Evolutionary conservation across 2,329 filamentous ascomycete species (phyloP).

Genomic region (Simplicillium sp.): DNA sequence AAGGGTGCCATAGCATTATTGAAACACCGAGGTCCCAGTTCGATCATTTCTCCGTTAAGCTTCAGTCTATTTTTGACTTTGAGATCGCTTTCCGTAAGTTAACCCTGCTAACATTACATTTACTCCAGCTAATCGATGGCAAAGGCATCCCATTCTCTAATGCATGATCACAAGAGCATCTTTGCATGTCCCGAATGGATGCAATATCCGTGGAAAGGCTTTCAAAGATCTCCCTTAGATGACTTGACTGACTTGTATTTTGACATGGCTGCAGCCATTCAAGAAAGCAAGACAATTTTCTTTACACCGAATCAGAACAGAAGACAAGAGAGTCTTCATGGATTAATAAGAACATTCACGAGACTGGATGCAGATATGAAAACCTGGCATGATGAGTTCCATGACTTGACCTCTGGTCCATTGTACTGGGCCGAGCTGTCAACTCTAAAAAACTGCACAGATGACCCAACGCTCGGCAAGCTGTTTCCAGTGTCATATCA

Average conservation of each 20-base stretch:
- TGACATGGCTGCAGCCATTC: constrained; percentile 1
- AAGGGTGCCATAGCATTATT: constrained; percentile 6
- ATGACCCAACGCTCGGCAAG: constrained; percentile 3
- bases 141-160: neutral
- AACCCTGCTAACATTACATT: neutral
- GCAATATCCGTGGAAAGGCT: constrained; percentile 4
- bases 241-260: constrained; percentile 4
- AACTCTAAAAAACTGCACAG: constrained; percentile 1
- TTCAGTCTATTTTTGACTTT: constrained; percentile 7
- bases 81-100: constrained; percentile 1
- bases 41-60: constrained; percentile 3
- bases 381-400: neutral
- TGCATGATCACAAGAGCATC: constrained; percentile 1
- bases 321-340: neutral
- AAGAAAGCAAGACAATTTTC: neutral
- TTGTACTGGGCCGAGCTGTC: constrained; percentile 4
- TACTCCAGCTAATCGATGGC: neutral
- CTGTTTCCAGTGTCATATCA: constrained; percentile 5
- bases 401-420: neutral
- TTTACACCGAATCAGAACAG: too few relatives aligned
- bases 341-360: neutral
- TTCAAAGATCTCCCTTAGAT: constrained; percentile 6
- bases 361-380: neutral
- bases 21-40: constrained; percentile 5
- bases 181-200: constrained; percentile 4